Evolutionary conservation across 2,329 filamentous ascomycete genomes (phyloP).

Genomic region (Ilyonectria robusta): DNA sequence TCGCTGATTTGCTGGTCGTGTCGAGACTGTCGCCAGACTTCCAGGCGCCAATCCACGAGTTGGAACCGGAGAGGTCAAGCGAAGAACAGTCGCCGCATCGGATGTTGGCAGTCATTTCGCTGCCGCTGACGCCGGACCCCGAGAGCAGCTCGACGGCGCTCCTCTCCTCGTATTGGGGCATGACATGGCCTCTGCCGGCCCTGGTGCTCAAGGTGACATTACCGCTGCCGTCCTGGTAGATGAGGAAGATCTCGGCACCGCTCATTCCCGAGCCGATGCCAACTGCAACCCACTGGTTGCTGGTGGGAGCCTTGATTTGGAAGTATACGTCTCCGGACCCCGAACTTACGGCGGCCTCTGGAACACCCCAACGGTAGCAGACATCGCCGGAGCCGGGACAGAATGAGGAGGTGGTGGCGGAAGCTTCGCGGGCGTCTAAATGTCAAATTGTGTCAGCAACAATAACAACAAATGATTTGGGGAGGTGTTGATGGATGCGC

Average conservation of each 20-base stretch:
- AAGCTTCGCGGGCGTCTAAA: slow-evolving; percentile 40
- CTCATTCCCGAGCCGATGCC: slow-evolving; percentile 70
- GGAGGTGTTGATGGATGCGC: not conserved
- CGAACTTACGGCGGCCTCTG: slow-evolving; percentile 61
- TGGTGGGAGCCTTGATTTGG: slow-evolving; percentile 69
- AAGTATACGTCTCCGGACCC: slow-evolving; percentile 72
- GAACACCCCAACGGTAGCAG: slow-evolving; percentile 71
- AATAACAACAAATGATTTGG: not conserved
- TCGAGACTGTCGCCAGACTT: slow-evolving; percentile 61
- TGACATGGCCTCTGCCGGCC: slow-evolving; percentile 60
- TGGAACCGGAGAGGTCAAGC: slow-evolving; percentile 58
- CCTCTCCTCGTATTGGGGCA: slow-evolving; percentile 62
- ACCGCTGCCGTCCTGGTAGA: slow-evolving; percentile 70
- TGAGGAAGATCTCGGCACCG: slow-evolving; percentile 72
- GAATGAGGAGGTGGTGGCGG: slow-evolving; percentile 50
- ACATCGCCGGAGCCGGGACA: slow-evolving; percentile 61
- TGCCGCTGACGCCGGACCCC: slow-evolving; percentile 69
- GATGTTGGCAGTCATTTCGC: slow-evolving; percentile 73
- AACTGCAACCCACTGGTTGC: slow-evolving; percentile 70
- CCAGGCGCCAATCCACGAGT: slow-evolving; percentile 70
- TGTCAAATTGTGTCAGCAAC: slow-evolving; percentile 27
- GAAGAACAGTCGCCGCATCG: slow-evolving; percentile 66
- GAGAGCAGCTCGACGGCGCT: slow-evolving; percentile 67
- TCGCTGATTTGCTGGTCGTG: slow-evolving; percentile 56
- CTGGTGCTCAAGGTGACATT: slow-evolving; percentile 76